Base-by-base conservation (phyloP, 345 rosid species). In the Ceriops zippeliana region DNA sequence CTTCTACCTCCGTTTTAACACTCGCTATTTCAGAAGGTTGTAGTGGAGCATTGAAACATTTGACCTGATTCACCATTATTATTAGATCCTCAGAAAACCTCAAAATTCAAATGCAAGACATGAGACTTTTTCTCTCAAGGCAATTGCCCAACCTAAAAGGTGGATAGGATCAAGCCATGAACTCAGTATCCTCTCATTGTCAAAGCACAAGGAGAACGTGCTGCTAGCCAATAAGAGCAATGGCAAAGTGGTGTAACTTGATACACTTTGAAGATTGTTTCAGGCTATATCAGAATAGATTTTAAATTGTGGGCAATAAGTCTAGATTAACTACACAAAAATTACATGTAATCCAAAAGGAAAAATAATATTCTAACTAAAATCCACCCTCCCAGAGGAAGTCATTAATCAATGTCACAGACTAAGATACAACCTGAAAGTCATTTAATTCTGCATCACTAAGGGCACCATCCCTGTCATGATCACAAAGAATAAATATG, bases 1-100 rank as follows among this genome's bases (percentile, higher is more conserved):
- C 98, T 89, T 89, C 91, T 80, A 92, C 99, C 58, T 87, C 98
- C 75, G 88, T 86, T 83, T 92, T 95, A 27, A 96, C 99, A 63
- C 86, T 97, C 9, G 83, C 86, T 58, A 96, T 92, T 86, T 96
- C 99, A 58, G 96, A 89, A 76, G 96, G 93, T 80, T 90, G 98
- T 72, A 96, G 75, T 22, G 98, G 97, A 75, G 98, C 90, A 70
- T 87, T 86, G 84, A 96, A 96, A 81, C 99, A 96, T 80, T 85
- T 90, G 85, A 96, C 97, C 98, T 96, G 89, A 73, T 66, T 72
- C 60, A 83, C 60, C 21, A 58, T 17, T 9, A 52, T 2, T 46
- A 69, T 80, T 65, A 83, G 85, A 80, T 69, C 54, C 53, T 59
- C 68, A 56, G 46, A 22, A 69, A 65, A 32, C 51, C 54, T 11